Percentiles rank a stretch among this genome's conserved stretches.
These are phyloP conservation scores for Aspergillus sp. DNA, from an alignment of 2,329 filamentous ascomycete species.

Conservation along the genomic window DNA sequence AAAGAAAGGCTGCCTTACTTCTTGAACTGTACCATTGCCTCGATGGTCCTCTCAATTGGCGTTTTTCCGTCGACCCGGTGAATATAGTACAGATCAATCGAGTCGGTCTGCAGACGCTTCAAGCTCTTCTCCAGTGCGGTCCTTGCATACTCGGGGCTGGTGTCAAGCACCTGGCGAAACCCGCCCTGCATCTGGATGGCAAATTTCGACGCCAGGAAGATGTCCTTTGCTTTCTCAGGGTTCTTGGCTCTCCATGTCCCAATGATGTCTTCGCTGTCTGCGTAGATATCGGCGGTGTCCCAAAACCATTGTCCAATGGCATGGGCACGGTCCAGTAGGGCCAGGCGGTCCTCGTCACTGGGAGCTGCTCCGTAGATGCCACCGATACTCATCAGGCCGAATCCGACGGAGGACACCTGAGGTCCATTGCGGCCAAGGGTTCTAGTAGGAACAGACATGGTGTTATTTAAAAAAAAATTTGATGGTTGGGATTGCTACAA, in stretches of 20 bases:
- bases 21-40: slow-evolving; percentile 46
- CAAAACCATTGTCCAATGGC: slow-evolving; percentile 46
- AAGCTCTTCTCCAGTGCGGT: slow-evolving; percentile 40
- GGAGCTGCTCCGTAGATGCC: slow-evolving; percentile 28
- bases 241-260: slow-evolving; percentile 49
- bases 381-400: slow-evolving; percentile 29
- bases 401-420: slow-evolving; percentile 28
- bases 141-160: not conserved
- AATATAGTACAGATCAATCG: slow-evolving; percentile 50
- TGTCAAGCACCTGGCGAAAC: slow-evolving; percentile 35
- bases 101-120: slow-evolving; percentile 40
- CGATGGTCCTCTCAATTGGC: slow-evolving; percentile 41
- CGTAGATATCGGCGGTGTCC: slow-evolving; percentile 46
- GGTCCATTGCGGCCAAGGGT: slow-evolving; percentile 28
- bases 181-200: slow-evolving; percentile 36
- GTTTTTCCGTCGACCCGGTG: slow-evolving; percentile 44
- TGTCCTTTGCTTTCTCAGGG: slow-evolving; percentile 46
- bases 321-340: slow-evolving; percentile 46
- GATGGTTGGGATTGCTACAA: not conserved
- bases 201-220: slow-evolving; percentile 58
- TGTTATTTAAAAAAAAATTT: not conserved
- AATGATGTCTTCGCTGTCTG: slow-evolving; percentile 49
- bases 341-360: slow-evolving; percentile 44
- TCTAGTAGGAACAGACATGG: slow-evolving; percentile 20
- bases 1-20: slow-evolving; percentile 28